A percentile compares a stretch with the other conserved stretches of the same genome.
phyloP scores from a whole-genome alignment of 169 alveolate genomes.

The Eimeria praecox region DNA sequence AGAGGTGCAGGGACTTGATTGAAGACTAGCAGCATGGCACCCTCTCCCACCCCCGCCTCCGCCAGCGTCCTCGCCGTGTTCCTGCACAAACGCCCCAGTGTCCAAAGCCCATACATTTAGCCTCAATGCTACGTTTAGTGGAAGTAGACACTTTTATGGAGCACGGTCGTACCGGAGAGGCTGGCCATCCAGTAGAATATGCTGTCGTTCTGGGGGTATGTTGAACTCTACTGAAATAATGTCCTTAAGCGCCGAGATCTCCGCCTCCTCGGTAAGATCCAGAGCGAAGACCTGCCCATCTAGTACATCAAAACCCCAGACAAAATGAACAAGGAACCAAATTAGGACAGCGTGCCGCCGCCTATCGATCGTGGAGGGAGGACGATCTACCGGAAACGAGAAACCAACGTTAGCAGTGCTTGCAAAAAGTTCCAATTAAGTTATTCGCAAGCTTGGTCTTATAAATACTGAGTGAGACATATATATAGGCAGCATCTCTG shows the following conservation, averaged over 20 bases:
- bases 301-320: background rate
- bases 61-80: slow-evolving; percentile 57
- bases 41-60: slow-evolving; percentile 72
- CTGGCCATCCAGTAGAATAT: slow-evolving; percentile 53
- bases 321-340: background rate
- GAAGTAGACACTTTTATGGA: background rate
- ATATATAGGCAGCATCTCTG: background rate
- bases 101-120: background rate
- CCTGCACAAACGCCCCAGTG: slow-evolving; percentile 6
- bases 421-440: background rate
- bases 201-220: slow-evolving; percentile 64
- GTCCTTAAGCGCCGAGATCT: slow-evolving; percentile 46
- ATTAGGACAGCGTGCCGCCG: background rate
- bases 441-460: background rate
- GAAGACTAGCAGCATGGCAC: slow-evolving; percentile 71
- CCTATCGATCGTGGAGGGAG: background rate
- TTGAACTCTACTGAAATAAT: slow-evolving; percentile 56
- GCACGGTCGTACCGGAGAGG: slow-evolving; percentile 46
- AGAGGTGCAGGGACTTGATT: slow-evolving; percentile 21
- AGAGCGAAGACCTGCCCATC: slow-evolving; percentile 64
- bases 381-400: background rate
- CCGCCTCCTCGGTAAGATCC: slow-evolving; percentile 72
- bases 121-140: background rate
- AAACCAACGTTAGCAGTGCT: background rate
- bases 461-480: background rate